phyloP scores from a whole-genome alignment of 495 filamentous ascomycete genomes.

The Chaetomium tenue region DNA sequence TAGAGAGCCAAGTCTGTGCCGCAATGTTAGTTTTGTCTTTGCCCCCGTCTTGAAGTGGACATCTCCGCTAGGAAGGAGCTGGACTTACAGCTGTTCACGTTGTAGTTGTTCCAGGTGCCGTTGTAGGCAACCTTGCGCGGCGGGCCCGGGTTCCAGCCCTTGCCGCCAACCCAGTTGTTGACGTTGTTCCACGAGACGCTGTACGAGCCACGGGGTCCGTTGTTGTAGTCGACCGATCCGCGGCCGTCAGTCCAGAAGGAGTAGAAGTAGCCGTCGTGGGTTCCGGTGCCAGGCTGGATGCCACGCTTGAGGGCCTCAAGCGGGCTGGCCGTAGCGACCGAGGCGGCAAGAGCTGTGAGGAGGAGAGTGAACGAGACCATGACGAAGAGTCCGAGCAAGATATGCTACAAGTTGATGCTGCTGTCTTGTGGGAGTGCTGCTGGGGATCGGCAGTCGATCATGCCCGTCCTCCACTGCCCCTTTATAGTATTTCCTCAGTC shows the following conservation, averaged over 20 bases:
- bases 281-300: constrained; percentile 41
- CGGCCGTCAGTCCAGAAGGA: constrained; percentile 61
- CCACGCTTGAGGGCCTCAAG: constrained; percentile 33
- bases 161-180: constrained; percentile 61
- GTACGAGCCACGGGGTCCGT: constrained; percentile 53
- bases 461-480: not conserved
- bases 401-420: not conserved
- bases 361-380: constrained; percentile 27
- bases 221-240: constrained; percentile 55
- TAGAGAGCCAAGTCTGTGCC: constrained; percentile 42
- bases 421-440: not conserved
- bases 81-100: constrained; percentile 29
- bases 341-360: constrained; percentile 23
- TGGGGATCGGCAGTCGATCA: not conserved
- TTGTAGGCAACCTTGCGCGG: constrained; percentile 30
- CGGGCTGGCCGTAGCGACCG: constrained; percentile 26
- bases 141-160: constrained; percentile 57
- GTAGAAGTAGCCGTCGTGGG: constrained; percentile 56
- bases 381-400: not conserved
- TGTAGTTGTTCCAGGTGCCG: constrained; percentile 32
- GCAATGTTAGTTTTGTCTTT: not conserved
- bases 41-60: no score
- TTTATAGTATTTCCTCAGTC: constrained; percentile 5
- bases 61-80: no score
- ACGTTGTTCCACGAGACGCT: constrained; percentile 52